These are phyloP conservation scores for Sporothrix variecibatus DNA, from an alignment of 2,329 filamentous ascomycete genomes.

Conservation along the genomic window DNA sequence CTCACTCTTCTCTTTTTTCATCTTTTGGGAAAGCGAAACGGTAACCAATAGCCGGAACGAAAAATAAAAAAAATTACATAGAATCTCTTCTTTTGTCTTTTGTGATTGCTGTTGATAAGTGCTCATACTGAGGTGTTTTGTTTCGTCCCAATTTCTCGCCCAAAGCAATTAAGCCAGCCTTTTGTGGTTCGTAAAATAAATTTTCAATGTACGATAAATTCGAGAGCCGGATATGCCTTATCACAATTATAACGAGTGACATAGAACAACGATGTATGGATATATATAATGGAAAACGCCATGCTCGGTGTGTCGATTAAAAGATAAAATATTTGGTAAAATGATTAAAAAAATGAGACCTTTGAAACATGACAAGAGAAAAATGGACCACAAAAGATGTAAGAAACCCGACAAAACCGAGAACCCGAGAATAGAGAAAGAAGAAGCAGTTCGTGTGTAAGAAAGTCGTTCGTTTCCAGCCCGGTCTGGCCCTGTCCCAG, in stretches of 20 bases:
- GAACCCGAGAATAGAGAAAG: not conserved
- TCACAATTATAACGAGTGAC: not conserved
- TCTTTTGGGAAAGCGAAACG: slow-evolving; percentile 13
- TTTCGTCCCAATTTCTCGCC: not conserved
- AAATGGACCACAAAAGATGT: not conserved
- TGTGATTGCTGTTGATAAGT: too few relatives aligned
- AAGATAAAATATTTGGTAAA: not conserved
- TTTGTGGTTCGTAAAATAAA: too few relatives aligned
- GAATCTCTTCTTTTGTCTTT: not conserved
- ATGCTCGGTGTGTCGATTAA: slow-evolving; percentile 1
- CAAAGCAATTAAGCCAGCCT: too few relatives aligned
- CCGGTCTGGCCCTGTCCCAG: not conserved
- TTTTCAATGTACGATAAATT: too few relatives aligned
- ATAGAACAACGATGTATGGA: not conserved
- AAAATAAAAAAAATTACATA: not conserved
- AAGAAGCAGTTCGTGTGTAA: slow-evolving; percentile 9
- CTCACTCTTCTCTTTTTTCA: slow-evolving; percentile 18
- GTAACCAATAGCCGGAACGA: slow-evolving; percentile 1
- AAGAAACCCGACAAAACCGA: not conserved
- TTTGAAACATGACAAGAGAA: slow-evolving; percentile 10
- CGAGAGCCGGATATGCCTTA: not conserved
- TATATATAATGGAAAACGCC: not conserved
- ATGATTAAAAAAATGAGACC: slow-evolving; percentile 7
- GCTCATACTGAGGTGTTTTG: not conserved
- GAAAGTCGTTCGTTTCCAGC: not conserved